Evolutionary conservation across 2,329 filamentous ascomycete genomes (phyloP).

Genomic region (Chrysosporium keratinophilum): DNA sequence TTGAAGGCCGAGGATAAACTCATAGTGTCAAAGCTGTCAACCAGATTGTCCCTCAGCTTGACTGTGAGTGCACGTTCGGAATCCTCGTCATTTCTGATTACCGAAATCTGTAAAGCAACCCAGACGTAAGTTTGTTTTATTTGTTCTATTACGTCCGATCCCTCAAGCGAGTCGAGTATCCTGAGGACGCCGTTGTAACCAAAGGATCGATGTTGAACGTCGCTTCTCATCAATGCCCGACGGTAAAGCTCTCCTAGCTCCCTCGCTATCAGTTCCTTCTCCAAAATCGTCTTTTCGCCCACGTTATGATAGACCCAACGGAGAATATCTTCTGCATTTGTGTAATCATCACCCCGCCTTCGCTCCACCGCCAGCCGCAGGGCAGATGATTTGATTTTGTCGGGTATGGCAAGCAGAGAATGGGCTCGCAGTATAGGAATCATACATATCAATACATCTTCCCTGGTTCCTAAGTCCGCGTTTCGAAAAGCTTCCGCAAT

Average conservation of each 20-base stretch:
- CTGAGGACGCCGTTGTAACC: neutral
- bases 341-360: neutral
- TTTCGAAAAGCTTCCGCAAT: neutral
- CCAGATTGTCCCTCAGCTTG: neutral
- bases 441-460: neutral
- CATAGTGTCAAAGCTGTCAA: neutral
- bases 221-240: neutral
- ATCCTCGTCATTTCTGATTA: neutral
- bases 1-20: neutral
- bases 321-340: neutral
- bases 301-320: neutral
- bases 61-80: neutral
- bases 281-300: neutral
- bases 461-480: neutral
- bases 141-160: neutral
- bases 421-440: neutral
- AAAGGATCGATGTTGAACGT: neutral
- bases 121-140: neutral
- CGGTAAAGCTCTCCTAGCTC: slow-evolving; percentile 2
- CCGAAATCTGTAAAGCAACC: neutral
- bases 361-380: neutral
- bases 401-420: neutral
- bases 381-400: neutral
- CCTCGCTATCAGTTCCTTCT: neutral
- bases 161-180: neutral